Conservation (phyloP, 2,329 filamentous ascomycete genomes). For the Raffaelea ambrosiae region DNA sequence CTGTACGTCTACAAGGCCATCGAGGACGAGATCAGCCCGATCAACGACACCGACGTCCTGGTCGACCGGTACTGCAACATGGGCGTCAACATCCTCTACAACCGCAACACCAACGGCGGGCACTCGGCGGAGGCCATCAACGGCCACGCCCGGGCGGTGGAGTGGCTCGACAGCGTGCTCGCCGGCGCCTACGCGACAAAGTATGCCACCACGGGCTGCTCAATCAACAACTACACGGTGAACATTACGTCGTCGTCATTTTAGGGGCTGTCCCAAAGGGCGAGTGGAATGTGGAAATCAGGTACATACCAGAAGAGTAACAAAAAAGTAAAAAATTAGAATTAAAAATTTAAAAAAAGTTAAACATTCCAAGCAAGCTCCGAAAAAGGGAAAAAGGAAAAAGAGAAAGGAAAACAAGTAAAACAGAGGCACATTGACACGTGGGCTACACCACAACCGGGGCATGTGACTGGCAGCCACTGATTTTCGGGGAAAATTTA, state of each 20-base stretch:
- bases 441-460: too few species aligned
- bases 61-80: slow-evolving; percentile 20
- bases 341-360: too few species aligned
- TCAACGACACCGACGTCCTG: slow-evolving; percentile 21
- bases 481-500: too few species aligned
- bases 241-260: slow-evolving; percentile 7
- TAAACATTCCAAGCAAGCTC: too few species aligned
- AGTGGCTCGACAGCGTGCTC: slow-evolving; percentile 15
- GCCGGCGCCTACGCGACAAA: slow-evolving; percentile 8
- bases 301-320: too few species aligned
- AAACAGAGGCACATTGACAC: too few species aligned
- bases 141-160: slow-evolving; percentile 14
- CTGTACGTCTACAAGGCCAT: slow-evolving; percentile 36
- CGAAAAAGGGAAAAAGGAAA: too few species aligned
- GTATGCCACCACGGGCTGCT: slow-evolving; percentile 10
- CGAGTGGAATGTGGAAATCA: too few species aligned
- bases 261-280: too few species aligned
- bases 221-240: slow-evolving; percentile 3
- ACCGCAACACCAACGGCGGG: slow-evolving; percentile 30
- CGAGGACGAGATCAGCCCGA: slow-evolving; percentile 27
- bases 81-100: slow-evolving; percentile 34
- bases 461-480: too few species aligned
- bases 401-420: too few species aligned
- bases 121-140: slow-evolving; percentile 25
- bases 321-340: too few species aligned